These are phyloP conservation scores for Teunomyces atbi DNA, from an alignment of 805 yeast species.

Conservation along the genomic window DNA sequence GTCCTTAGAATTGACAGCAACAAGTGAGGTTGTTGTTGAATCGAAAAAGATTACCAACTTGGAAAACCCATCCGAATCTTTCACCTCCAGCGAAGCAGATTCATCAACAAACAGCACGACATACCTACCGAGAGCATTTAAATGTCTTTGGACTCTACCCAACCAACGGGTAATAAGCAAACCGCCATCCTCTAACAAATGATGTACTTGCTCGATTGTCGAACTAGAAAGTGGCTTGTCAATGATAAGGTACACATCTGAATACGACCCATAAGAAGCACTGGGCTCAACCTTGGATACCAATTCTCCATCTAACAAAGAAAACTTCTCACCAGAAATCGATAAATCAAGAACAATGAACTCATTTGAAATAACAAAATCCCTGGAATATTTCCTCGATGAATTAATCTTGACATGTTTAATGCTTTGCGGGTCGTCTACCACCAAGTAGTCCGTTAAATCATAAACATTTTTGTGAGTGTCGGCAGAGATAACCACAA, in stretches of 20 bases:
- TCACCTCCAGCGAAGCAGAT: not conserved
- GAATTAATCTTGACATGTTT: slow-evolving; percentile 10
- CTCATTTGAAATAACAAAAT: slow-evolving; percentile 2
- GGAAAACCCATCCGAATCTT: slow-evolving; percentile 28
- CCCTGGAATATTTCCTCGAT: not conserved
- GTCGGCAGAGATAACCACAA: slow-evolving; percentile 7
- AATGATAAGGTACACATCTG: slow-evolving; percentile 19
- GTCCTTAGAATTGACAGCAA: slow-evolving; percentile 11
- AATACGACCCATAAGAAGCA: not conserved
- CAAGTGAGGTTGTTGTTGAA: slow-evolving; percentile 4
- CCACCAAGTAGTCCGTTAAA: slow-evolving; percentile 21
- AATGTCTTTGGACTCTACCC: slow-evolving; percentile 30
- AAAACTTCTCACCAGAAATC: slow-evolving; percentile 7
- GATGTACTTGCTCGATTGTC: slow-evolving; percentile 28
- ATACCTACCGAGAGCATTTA: slow-evolving; percentile 32
- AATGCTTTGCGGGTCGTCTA: slow-evolving; percentile 16
- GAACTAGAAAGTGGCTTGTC: slow-evolving; percentile 31
- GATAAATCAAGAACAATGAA: slow-evolving; percentile 9
- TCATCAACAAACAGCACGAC: slow-evolving; percentile 12
- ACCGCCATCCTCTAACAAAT: slow-evolving; percentile 27
- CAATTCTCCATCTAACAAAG: slow-evolving; percentile 11
- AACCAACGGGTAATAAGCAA: slow-evolving; percentile 1
- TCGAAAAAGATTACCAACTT: slow-evolving; percentile 32
- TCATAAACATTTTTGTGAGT: slow-evolving; percentile 12
- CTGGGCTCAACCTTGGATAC: not conserved